Evolutionary conservation across 2,329 filamentous ascomycete genomes (phyloP).

Genomic region (Hymenoscyphus fraxineus): DNA sequence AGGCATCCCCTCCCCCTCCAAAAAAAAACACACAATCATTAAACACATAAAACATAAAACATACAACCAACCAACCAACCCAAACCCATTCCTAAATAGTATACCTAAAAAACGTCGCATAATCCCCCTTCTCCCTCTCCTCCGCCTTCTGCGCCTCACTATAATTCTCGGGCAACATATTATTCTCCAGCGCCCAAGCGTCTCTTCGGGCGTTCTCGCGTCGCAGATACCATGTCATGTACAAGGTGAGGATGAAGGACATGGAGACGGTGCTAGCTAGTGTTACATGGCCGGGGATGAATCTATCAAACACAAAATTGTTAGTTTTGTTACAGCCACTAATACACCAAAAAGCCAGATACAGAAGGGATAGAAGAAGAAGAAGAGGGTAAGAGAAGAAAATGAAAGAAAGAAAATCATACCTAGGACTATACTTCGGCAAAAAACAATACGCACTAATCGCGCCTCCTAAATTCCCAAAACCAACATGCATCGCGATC

Average conservation of each 20-base stretch:
- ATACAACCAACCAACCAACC: background rate
- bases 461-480: conserved; percentile 81
- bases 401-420: conserved; percentile 21
- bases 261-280: conserved; percentile 43
- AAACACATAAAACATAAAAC: background rate
- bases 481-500: conserved; percentile 81
- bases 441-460: conserved; percentile 49
- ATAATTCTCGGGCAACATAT: conserved; percentile 48
- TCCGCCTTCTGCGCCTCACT: conserved; percentile 50
- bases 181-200: conserved; percentile 31
- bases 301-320: conserved; percentile 30
- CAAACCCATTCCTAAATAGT: conserved; percentile 38
- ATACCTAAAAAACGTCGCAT: conserved; percentile 53
- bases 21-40: background rate
- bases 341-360: too few species aligned
- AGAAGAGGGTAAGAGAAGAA: too few species aligned
- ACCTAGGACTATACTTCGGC: conserved; percentile 36
- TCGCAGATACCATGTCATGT: conserved; percentile 56
- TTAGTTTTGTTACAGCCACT: background rate
- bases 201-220: conserved; percentile 55
- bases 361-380: too few species aligned
- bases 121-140: conserved; percentile 54
- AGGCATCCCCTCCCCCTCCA: too few species aligned
- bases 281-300: conserved; percentile 44
- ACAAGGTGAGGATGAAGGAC: conserved; percentile 46